phyloP scores from a whole-genome alignment of 163 green algal genomes.

The Chlamydomonas reinhardtii region DNA sequence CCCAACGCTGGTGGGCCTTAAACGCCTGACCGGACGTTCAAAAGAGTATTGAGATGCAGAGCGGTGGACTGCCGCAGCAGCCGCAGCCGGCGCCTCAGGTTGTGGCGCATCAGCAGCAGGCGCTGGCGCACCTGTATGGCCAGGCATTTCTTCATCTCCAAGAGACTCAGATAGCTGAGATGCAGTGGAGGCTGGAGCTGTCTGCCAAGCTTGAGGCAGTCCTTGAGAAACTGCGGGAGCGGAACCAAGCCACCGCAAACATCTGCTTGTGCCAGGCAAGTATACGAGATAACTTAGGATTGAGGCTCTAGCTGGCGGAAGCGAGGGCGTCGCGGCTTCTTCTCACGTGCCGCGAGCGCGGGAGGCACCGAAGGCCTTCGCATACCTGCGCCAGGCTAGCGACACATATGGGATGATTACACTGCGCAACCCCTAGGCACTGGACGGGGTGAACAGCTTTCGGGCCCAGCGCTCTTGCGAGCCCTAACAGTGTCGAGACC shows the following conservation, averaged over 20 bases:
- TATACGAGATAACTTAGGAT: too few relatives aligned
- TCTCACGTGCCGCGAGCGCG: not conserved
- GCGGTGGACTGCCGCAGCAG: not conserved
- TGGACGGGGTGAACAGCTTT: not conserved
- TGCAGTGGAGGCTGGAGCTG: slow-evolving; percentile 22
- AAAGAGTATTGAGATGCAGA: too few relatives aligned
- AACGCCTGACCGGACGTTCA: too few relatives aligned
- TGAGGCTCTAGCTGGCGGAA: too few relatives aligned
- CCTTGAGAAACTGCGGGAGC: not conserved
- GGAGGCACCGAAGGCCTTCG: not conserved
- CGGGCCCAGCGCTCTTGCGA: not conserved
- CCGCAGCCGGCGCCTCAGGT: not conserved
- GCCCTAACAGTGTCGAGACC: too few relatives aligned
- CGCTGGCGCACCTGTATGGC: too few relatives aligned
- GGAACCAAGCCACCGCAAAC: not conserved
- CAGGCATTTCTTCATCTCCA: not conserved
- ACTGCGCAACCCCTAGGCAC: not conserved
- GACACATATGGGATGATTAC: too few relatives aligned
- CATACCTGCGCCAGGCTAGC: too few relatives aligned
- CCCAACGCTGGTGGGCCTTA: too few relatives aligned
- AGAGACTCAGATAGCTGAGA: not conserved
- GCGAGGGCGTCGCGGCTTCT: not conserved
- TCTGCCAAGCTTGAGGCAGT: slow-evolving; percentile 4
- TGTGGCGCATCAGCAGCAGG: not conserved
- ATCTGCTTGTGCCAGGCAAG: slow-evolving; percentile 31